phyloP scores from a whole-genome alignment of 257 asterid species.

The Solanum arcanum region DNA sequence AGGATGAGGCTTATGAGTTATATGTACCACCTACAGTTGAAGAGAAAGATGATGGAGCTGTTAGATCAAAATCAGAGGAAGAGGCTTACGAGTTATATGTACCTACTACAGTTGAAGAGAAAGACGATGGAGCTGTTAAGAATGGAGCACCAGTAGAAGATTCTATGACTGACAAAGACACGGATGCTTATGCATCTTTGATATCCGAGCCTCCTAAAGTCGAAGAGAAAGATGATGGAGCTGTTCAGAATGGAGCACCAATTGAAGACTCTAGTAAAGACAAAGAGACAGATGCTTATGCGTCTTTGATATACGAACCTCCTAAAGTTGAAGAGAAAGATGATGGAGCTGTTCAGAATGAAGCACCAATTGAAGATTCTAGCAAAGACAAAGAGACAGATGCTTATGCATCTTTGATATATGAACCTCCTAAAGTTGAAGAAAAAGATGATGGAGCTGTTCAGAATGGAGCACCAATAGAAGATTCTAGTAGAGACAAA shows the following conservation, averaged over 20 bases:
- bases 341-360: background rate
- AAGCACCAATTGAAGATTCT: conserved; percentile 4
- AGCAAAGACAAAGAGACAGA: background rate
- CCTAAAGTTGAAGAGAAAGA: background rate
- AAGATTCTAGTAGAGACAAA: background rate
- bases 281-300: background rate
- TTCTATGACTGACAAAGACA: background rate
- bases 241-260: background rate
- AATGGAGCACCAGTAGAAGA: conserved; percentile 3
- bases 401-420: background rate
- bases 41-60: background rate
- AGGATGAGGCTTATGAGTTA: background rate
- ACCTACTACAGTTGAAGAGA: background rate
- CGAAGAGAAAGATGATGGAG: background rate
- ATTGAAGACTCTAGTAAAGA: background rate
- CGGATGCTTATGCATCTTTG: background rate
- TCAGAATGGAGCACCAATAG: conserved; percentile 1
- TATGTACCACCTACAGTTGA: background rate
- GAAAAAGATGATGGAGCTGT: background rate
- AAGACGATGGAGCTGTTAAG: background rate
- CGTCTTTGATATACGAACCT: background rate
- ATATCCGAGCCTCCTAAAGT: background rate
- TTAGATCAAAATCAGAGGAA: background rate
- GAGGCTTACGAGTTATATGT: background rate
- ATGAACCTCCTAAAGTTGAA: background rate